Evolutionary conservation across 768 basidiomycete genomes (phyloP), one percentile per base, ranked within the genome.

Genomic region (Lactifluus subvellereus): DNA sequence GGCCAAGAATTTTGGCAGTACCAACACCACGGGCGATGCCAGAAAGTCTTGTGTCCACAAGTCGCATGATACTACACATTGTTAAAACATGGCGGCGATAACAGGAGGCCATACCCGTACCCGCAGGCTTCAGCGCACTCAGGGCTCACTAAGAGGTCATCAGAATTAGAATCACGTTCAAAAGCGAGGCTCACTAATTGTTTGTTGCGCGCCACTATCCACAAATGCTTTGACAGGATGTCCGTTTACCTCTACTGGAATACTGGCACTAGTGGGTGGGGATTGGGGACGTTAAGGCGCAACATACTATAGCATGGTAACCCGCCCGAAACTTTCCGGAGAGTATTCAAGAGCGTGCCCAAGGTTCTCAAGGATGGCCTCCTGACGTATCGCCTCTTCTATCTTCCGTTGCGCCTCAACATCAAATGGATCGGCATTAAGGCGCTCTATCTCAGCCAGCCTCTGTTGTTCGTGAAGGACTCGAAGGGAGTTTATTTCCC

Each of bases 131-230:
- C 94, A 20, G 95, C 95, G 68, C 87, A 90, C 64, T 90, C 90
- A 0, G 95, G 94, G 66, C 88, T 94, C 84, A 96, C 94, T 95
- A 60, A 7, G 58, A 20, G 62, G 9, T 60, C 59, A 30, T 57
- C 45, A 62, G 55, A 47, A 14, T 60, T 58, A 53, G 55, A 66
- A 53, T 35, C 30, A 35, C 7, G 47, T 43, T 18, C 32, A 32
- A 54, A 38, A 11, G 35, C 35, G 27, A 3, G 13, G 77, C 88
- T 69, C 69, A 95, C 95, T 98, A 77, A 98, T 98, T 1, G 96
- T 99, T 66, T 85, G 85, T 70, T 99, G 97, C 11, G 97, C 97
- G 47, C 96, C 97, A 67, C 94, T 97, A 72, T 99, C 97, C 48
- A 99, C 97, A 69, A 99, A 99, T 0, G 97, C 97, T 74, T 93